A percentile compares a stretch with the other conserved stretches of the same genome.
These are phyloP conservation scores for Plasmodium vinckei DNA, from an alignment of 169 alveolate genomes.

Conservation along the genomic window DNA sequence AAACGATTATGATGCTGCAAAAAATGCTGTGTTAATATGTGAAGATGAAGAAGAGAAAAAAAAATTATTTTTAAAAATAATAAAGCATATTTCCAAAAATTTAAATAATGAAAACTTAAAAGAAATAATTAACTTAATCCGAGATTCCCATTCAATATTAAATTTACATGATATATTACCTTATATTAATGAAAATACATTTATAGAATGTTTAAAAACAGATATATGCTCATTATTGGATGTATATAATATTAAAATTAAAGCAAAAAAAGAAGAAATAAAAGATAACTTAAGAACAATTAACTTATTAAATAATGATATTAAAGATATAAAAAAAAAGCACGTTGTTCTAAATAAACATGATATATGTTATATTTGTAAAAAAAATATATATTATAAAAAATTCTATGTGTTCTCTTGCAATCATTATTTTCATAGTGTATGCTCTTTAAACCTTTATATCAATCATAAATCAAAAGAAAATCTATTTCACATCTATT, in stretches of 20 bases:
- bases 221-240: slow-evolving; percentile 72
- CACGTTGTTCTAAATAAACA: slow-evolving; percentile 42
- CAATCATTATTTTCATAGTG: slow-evolving; percentile 74
- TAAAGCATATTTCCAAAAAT: slow-evolving; percentile 66
- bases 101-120: slow-evolving; percentile 64
- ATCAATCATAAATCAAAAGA: slow-evolving; percentile 60
- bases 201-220: slow-evolving; percentile 63
- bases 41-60: slow-evolving; percentile 78
- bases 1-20: slow-evolving; percentile 60
- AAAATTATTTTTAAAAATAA: slow-evolving; percentile 74
- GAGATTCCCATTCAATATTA: slow-evolving; percentile 69
- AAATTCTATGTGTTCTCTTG: slow-evolving; percentile 75
- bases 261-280: slow-evolving; percentile 76
- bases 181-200: slow-evolving; percentile 65
- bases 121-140: slow-evolving; percentile 69
- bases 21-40: slow-evolving; percentile 62
- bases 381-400: slow-evolving; percentile 61
- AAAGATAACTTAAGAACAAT: slow-evolving; percentile 67
- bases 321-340: slow-evolving; percentile 48
- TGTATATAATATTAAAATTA: slow-evolving; percentile 64
- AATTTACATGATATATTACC: slow-evolving; percentile 75
- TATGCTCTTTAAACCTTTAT: slow-evolving; percentile 54
- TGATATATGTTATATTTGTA: slow-evolving; percentile 75
- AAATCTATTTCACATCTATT: slow-evolving; percentile 50
- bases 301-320: slow-evolving; percentile 58